phyloP scores from a whole-genome alignment of 352 stramenopile species.

The Thalassiosira hispida region DNA sequence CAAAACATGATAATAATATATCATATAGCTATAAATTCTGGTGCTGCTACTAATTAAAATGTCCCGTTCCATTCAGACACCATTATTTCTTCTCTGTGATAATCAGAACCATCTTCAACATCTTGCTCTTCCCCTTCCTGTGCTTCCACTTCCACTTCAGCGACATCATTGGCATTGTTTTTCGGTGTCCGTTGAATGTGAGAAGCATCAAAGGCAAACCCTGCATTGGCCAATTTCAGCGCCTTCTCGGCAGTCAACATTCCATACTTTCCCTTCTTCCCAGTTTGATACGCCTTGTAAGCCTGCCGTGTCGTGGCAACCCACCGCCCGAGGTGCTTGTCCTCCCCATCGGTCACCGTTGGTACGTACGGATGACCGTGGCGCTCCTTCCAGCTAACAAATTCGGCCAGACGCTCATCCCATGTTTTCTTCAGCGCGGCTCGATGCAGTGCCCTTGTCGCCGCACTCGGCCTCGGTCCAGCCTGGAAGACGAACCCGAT shows the following conservation, averaged over 20 bases:
- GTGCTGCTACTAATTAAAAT: too few species aligned
- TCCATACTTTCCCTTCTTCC: constrained; percentile 5
- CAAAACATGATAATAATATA: too few species aligned
- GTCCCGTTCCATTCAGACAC: too few species aligned
- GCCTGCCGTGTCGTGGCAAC: not conserved
- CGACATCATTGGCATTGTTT: not conserved
- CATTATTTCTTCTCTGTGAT: too few species aligned
- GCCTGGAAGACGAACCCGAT: constrained; percentile 10
- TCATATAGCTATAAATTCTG: too few species aligned
- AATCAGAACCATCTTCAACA: too few species aligned
- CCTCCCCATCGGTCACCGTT: not conserved
- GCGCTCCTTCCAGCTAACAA: constrained; percentile 1
- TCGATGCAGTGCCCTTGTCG: not conserved
- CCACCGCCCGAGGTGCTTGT: constrained; percentile 6
- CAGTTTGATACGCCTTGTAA: constrained; percentile 9
- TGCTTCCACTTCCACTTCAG: not conserved
- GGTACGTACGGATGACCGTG: constrained; percentile 12
- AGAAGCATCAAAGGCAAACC: constrained; percentile 18
- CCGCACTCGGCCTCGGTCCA: not conserved
- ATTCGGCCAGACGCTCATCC: constrained; percentile 10
- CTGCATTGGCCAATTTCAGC: constrained; percentile 6
- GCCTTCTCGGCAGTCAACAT: constrained; percentile 15
- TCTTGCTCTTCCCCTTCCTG: not conserved
- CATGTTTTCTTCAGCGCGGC: not conserved
- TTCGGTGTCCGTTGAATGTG: not conserved